These are phyloP conservation scores for Globisporangium carolinianum DNA, from an alignment of 352 stramenopile species.

Conservation along the genomic window DNA sequence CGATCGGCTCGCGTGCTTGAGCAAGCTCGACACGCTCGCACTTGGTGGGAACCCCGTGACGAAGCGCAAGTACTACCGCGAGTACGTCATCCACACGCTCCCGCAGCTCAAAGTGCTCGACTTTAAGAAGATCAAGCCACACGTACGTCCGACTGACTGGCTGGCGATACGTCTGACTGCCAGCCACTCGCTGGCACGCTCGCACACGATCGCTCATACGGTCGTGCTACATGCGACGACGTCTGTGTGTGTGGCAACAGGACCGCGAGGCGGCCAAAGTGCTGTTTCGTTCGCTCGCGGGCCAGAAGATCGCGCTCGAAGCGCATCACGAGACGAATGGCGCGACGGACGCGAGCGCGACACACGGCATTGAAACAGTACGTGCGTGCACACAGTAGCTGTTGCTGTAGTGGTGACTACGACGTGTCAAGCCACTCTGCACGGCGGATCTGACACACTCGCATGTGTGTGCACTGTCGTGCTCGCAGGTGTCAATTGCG, in stretches of 20 bases:
- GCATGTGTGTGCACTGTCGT: too few species aligned
- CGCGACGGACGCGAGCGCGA: slow-evolving; percentile 14
- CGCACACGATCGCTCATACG: too few species aligned
- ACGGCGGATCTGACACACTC: too few species aligned
- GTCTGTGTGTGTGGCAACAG: slow-evolving; percentile 18
- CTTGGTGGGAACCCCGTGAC: slow-evolving; percentile 87
- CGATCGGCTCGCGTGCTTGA: slow-evolving; percentile 65
- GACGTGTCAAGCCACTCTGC: too few species aligned
- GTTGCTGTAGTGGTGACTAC: slow-evolving; percentile 4
- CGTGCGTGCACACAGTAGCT: slow-evolving; percentile 5
- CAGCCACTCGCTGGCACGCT: too few species aligned
- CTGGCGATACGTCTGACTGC: too few species aligned
- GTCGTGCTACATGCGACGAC: too few species aligned
- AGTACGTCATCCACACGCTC: slow-evolving; percentile 90
- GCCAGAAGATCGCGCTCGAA: slow-evolving; percentile 58
- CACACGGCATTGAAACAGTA: slow-evolving; percentile 34
- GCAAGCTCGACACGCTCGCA: slow-evolving; percentile 81
- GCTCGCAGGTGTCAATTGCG: slow-evolving; percentile 16
- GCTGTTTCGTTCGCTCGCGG: slow-evolving; percentile 72
- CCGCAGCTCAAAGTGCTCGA: slow-evolving; percentile 84
- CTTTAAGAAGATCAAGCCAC: slow-evolving; percentile 76
- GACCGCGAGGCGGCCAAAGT: slow-evolving; percentile 68
- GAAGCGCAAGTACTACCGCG: slow-evolving; percentile 88
- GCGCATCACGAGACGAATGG: slow-evolving; percentile 27
- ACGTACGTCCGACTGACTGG: slow-evolving; percentile 24